Base-by-base conservation (phyloP, 352 stramenopile genomes). In the Globisporangium lucens region DNA sequence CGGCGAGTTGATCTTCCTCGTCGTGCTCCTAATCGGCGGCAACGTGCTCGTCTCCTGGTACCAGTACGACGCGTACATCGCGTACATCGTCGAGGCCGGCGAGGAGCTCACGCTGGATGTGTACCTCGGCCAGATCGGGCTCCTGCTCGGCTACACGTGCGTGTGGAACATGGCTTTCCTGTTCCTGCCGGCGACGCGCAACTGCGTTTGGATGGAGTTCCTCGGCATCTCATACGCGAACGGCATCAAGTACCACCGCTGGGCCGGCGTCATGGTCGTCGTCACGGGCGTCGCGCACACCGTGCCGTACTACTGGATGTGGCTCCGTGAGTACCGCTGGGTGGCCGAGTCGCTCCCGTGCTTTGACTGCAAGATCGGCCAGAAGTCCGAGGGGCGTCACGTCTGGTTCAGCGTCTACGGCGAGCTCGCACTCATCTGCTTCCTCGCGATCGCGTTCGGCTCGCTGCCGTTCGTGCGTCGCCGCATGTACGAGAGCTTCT, bases 331-430 rank as follows among this genome's bases (percentile, higher is more conserved):
- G 13, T 36, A 61, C 2, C 67, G 36, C 22, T 79, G 52, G 65
- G 46, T 67, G 29, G 56, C 65, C 1, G 27, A 83, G 57, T 61
- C 66, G 4, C 36, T 79, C 47, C 79, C 79, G 17, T 88, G 79
- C 57, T 83, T 79, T 29, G 61, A 79, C 36, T 83, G 77, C 55
- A 51, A 61, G 12, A 27, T 86, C 13, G 66, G 49, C 43, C 56
- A 58, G 4, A 30, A 53, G 15, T 35, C 29, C 15, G 57, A 65
- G 20, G 67, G 65, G n/a, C 55, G 63, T n/a, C 30, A 73, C 35
- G n/a, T 36, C 0, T 85, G 77, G 79, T 57, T 77, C 62, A 78
- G 84, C 65, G 56, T 83, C 22, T 83, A 77, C 58, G 79, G 79
- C n/a, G 51, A 76, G 58, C 51, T 85, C 27, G 56, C 79, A 8